Evolutionary conservation across 345 rosid species (phyloP).

Genomic region (Syzygium grande): DNA sequence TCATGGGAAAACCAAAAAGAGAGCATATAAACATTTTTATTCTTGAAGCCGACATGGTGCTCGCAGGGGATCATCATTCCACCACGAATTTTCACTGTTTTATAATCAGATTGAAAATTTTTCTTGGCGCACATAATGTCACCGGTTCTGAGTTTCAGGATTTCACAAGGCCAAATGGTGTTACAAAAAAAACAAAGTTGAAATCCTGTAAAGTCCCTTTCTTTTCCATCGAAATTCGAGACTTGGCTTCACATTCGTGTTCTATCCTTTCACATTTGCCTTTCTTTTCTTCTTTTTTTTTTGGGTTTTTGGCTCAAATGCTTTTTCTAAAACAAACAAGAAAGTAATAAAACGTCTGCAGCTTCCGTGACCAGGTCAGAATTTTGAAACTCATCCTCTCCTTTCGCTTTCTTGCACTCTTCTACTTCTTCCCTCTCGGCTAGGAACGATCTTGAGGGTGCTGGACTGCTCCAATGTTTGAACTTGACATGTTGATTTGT

Average conservation of each 20-base stretch:
- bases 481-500: neutral
- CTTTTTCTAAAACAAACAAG: neutral
- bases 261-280: neutral
- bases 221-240: neutral
- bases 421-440: neutral
- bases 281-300: neutral
- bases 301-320: neutral
- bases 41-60: neutral
- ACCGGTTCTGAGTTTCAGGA: neutral
- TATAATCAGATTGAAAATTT: neutral
- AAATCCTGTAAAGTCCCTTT: neutral
- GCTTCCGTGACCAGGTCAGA: neutral
- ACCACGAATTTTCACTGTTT: neutral
- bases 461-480: neutral
- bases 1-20: constrained; percentile 1
- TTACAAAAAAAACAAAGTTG: neutral
- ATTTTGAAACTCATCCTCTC: neutral
- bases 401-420: neutral
- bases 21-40: neutral
- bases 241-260: neutral
- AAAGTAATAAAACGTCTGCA: neutral
- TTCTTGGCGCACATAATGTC: neutral
- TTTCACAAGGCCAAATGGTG: neutral
- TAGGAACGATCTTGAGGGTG: neutral
- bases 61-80: neutral